A percentile compares a stretch with the other conserved stretches of the same genome.
phyloP scores from a whole-genome alignment of 1,139 yeast species.

The Suhomyces choctaworum region DNA sequence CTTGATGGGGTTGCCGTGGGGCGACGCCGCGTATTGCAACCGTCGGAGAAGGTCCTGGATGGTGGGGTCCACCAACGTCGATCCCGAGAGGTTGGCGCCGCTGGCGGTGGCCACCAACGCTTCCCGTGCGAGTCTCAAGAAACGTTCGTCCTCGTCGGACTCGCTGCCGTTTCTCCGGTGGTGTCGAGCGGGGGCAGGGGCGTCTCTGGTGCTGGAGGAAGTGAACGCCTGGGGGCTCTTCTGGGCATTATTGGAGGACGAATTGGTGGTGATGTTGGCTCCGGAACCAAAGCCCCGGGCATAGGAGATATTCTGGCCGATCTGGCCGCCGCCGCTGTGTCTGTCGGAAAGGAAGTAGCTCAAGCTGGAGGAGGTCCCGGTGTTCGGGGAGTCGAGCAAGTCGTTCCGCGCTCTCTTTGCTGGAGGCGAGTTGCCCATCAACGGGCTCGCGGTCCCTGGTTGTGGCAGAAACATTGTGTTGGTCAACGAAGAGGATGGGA shows the following conservation, averaged over 20 bases:
- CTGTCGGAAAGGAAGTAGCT: constrained; percentile 11
- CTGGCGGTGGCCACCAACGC: constrained; percentile 49
- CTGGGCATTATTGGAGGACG: constrained; percentile 1
- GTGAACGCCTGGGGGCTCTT: constrained; percentile 1
- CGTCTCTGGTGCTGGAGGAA: neutral
- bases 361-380: constrained; percentile 1
- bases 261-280: no score
- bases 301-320: constrained; percentile 11
- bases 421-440: constrained; percentile 13
- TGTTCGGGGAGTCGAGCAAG: constrained; percentile 2
- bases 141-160: constrained; percentile 42
- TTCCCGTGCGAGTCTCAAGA: constrained; percentile 45
- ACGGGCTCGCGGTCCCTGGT: constrained; percentile 18
- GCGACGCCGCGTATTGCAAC: constrained; percentile 54
- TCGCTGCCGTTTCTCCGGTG: constrained; percentile 10
- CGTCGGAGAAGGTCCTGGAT: constrained; percentile 51
- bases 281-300: constrained; percentile 12
- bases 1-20: constrained; percentile 51
- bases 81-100: constrained; percentile 27
- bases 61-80: constrained; percentile 51
- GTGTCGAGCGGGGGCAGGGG: neutral
- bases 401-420: constrained; percentile 11
- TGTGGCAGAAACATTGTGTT: constrained; percentile 19
- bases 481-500: constrained; percentile 2
- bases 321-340: constrained; percentile 13